Percentiles rank a stretch among this genome's conserved stretches.
These are phyloP conservation scores for Colletotrichum higginsianum DNA, from an alignment of 2,329 filamentous ascomycete genomes.

Conservation along the genomic window DNA sequence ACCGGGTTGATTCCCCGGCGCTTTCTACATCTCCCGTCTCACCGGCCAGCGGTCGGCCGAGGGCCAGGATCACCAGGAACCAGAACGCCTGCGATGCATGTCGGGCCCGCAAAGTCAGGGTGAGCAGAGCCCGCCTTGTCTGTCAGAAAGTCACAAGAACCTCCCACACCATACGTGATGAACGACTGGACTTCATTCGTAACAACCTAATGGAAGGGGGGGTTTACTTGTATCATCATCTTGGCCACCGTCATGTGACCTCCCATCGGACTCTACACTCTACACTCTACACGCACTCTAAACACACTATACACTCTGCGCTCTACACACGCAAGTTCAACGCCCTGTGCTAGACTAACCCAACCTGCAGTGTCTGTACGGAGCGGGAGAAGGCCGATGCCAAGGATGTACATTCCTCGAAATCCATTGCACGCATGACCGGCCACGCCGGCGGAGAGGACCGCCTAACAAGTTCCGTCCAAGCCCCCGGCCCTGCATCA, in stretches of 20 bases:
- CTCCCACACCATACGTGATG: too few relatives aligned
- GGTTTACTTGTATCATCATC: too few relatives aligned
- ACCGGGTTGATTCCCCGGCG: constrained; percentile 13
- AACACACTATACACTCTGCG: too few relatives aligned
- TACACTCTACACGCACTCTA: too few relatives aligned
- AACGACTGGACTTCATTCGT: too few relatives aligned
- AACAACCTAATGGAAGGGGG: too few relatives aligned
- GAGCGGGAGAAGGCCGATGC: constrained; percentile 38
- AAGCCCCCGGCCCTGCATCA: neutral
- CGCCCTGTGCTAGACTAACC: constrained; percentile 4
- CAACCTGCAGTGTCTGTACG: constrained; percentile 43
- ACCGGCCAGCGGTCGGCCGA: constrained; percentile 18
- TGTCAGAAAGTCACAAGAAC: neutral
- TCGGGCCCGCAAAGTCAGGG: constrained; percentile 49
- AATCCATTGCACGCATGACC: constrained; percentile 48
- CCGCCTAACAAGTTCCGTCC: constrained; percentile 47
- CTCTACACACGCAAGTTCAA: too few relatives aligned
- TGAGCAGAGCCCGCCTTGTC: constrained; percentile 11
- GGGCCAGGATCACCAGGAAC: constrained; percentile 39
- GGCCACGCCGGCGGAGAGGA: constrained; percentile 48
- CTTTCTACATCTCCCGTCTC: constrained; percentile 22
- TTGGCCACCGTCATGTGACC: neutral
- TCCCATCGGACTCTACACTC: too few relatives aligned
- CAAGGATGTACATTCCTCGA: constrained; percentile 46
- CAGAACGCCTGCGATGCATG: constrained; percentile 51